A percentile compares a stretch with the other conserved stretches of the same genome.
Conservation (phyloP, 495 filamentous ascomycete species). For the Acidiella bohemica region DNA sequence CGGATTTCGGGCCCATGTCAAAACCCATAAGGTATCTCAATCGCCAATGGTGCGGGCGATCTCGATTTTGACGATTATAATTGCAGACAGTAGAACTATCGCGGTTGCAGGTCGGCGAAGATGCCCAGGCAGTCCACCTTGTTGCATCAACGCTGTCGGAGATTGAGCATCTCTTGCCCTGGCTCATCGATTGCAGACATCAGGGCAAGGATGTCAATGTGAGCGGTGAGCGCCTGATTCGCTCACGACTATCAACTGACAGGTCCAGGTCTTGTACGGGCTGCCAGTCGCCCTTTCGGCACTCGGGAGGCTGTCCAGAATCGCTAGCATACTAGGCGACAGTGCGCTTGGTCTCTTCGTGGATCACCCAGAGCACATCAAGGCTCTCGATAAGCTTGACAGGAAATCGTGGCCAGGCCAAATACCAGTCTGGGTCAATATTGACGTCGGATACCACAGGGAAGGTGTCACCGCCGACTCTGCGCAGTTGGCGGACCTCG, state of each 20-base stretch:
- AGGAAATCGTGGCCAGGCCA: constrained; percentile 22
- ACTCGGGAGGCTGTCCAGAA: constrained; percentile 40
- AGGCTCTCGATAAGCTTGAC: constrained; percentile 33
- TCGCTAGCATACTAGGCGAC: constrained; percentile 39
- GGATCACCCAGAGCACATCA: constrained; percentile 47
- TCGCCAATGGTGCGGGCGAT: too few relatives aligned
- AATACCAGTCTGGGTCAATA: constrained; percentile 50
- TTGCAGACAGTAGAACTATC: constrained; percentile 58
- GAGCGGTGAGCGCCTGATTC: constrained; percentile 16
- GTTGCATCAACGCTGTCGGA: constrained; percentile 70
- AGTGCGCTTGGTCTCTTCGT: constrained; percentile 51
- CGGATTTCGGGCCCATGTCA: constrained; percentile 69
- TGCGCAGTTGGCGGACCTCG: constrained; percentile 36
- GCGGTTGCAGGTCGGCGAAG: constrained; percentile 54
- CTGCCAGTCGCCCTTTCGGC: constrained; percentile 56
- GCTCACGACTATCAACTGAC: neutral
- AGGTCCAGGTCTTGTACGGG: constrained; percentile 48
- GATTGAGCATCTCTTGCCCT: constrained; percentile 52
- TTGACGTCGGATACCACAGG: constrained; percentile 66
- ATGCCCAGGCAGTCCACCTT: constrained; percentile 43
- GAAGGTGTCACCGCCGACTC: constrained; percentile 51
- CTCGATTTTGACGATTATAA: too few relatives aligned
- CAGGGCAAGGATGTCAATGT: constrained; percentile 44
- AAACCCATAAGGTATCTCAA: constrained; percentile 75
- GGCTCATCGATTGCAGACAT: constrained; percentile 44